These are phyloP conservation scores for Elongisporangium prolatum DNA, from an alignment of 352 stramenopile species.

Conservation along the genomic window DNA sequence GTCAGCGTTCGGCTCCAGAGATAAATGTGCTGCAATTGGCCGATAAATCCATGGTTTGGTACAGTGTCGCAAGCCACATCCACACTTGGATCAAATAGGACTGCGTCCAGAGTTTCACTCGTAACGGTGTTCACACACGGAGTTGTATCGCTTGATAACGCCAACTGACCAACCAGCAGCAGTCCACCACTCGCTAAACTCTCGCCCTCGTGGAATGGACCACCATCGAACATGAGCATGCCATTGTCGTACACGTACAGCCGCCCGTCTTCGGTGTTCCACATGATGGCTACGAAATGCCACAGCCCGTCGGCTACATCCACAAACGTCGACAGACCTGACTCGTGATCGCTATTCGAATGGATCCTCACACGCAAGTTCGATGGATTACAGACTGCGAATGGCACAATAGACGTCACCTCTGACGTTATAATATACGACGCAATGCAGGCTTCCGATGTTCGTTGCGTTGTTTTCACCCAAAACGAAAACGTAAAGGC, in stretches of 20 bases:
- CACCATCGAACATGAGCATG: slow-evolving; percentile 63
- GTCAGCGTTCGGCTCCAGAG: slow-evolving; percentile 47
- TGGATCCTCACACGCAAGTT: slow-evolving; percentile 54
- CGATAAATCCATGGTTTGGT: slow-evolving; percentile 21
- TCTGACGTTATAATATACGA: slow-evolving; percentile 30
- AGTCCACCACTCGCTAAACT: slow-evolving; percentile 22
- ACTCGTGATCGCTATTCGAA: slow-evolving; percentile 14
- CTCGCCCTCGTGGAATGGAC: slow-evolving; percentile 40
- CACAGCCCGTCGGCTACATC: slow-evolving; percentile 61
- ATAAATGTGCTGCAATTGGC: slow-evolving; percentile 54
- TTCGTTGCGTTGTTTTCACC: slow-evolving; percentile 41
- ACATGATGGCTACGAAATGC: slow-evolving; percentile 62
- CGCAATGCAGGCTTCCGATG: slow-evolving; percentile 28
- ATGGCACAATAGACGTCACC: slow-evolving; percentile 12
- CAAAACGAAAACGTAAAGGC: slow-evolving; percentile 55
- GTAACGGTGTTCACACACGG: slow-evolving; percentile 2
- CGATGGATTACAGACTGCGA: slow-evolving; percentile 57
- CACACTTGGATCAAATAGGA: not conserved
- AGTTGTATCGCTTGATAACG: slow-evolving; percentile 10
- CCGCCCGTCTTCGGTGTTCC: slow-evolving; percentile 49
- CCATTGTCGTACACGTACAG: slow-evolving; percentile 60
- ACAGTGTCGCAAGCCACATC: slow-evolving; percentile 25
- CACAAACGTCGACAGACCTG: slow-evolving; percentile 44
- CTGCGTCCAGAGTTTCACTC: not conserved
- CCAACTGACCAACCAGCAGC: slow-evolving; percentile 43